These are phyloP conservation scores for Linderina pennispora DNA, from an alignment of 192 early-diverging fungal genomes.

Conservation along the genomic window DNA sequence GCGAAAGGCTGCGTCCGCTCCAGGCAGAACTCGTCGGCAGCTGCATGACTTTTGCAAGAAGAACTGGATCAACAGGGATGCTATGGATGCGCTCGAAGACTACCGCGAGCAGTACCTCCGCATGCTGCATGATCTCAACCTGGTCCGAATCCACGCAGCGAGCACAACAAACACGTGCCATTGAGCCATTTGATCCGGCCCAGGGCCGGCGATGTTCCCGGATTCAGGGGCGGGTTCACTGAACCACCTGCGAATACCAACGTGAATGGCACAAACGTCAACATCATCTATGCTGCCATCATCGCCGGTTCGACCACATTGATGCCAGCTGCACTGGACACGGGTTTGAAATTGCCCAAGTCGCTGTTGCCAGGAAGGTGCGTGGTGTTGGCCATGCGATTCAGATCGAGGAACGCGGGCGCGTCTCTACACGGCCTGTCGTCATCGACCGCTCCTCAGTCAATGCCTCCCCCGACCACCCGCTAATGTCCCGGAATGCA, in stretches of 20 bases:
- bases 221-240: conserved; percentile 2
- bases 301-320: conserved; percentile 20
- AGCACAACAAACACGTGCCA: background rate
- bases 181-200: background rate
- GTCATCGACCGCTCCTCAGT: conserved; percentile 1
- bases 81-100: conserved; percentile 22
- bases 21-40: background rate
- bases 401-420: conserved; percentile 8
- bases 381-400: conserved; percentile 10
- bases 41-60: conserved; percentile 3
- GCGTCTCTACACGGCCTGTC: conserved; percentile 8
- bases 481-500: background rate
- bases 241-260: conserved; percentile 7
- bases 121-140: conserved; percentile 6
- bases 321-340: conserved; percentile 3
- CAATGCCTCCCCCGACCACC: background rate
- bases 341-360: conserved; percentile 9
- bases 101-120: conserved; percentile 24
- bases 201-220: background rate
- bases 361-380: conserved; percentile 2
- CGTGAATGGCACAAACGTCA: background rate
- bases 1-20: background rate
- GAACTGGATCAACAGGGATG: conserved; percentile 7
- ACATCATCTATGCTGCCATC: conserved; percentile 21
- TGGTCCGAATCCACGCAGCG: background rate